Percentiles rank a stretch among this genome's conserved stretches.
Conservation (phyloP, 805 yeast genomes). For the Myxozyma melibiosi region DNA sequence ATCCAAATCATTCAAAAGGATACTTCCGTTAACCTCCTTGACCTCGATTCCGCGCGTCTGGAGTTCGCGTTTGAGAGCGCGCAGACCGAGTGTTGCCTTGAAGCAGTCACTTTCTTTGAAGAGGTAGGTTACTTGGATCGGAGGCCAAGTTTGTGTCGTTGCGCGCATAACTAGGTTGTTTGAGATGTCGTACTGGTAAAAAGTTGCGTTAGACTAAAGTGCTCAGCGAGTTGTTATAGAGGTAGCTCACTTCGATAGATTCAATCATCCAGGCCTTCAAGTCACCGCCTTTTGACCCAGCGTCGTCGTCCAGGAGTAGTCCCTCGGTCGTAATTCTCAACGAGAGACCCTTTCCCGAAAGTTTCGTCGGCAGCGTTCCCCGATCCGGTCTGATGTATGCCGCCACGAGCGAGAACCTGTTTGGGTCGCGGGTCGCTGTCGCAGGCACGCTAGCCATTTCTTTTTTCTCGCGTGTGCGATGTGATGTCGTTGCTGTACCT, state of each 20-base stretch:
- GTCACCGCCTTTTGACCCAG: slow-evolving; percentile 22
- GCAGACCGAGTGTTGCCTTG: slow-evolving; percentile 27
- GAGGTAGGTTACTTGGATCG: slow-evolving; percentile 23
- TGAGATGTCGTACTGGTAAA: slow-evolving; percentile 18
- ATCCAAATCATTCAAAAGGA: slow-evolving; percentile 12
- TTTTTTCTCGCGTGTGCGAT: neutral
- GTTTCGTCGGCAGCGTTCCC: slow-evolving; percentile 1
- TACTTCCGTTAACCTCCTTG: slow-evolving; percentile 22
- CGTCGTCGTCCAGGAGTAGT: slow-evolving; percentile 18
- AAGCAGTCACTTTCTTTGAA: slow-evolving; percentile 20
- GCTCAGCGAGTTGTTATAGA: neutral
- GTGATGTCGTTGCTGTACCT: too few species aligned
- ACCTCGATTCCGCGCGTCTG: slow-evolving; percentile 10
- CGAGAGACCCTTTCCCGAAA: slow-evolving; percentile 16
- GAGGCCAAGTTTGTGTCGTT: slow-evolving; percentile 24
- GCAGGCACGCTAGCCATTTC: slow-evolving; percentile 5
- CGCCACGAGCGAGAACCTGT: slow-evolving; percentile 15
- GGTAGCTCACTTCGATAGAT: slow-evolving; percentile 19
- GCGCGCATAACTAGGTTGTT: slow-evolving; percentile 22
- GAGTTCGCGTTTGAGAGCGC: slow-evolving; percentile 25
- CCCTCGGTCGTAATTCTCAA: slow-evolving; percentile 23
- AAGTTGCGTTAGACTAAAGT: neutral
- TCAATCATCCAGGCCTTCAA: slow-evolving; percentile 29
- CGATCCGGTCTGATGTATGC: slow-evolving; percentile 27
- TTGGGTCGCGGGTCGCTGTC: slow-evolving; percentile 19